phyloP scores from a whole-genome alignment of 2,329 filamentous ascomycete species.

The Sarocladium kiliense region DNA sequence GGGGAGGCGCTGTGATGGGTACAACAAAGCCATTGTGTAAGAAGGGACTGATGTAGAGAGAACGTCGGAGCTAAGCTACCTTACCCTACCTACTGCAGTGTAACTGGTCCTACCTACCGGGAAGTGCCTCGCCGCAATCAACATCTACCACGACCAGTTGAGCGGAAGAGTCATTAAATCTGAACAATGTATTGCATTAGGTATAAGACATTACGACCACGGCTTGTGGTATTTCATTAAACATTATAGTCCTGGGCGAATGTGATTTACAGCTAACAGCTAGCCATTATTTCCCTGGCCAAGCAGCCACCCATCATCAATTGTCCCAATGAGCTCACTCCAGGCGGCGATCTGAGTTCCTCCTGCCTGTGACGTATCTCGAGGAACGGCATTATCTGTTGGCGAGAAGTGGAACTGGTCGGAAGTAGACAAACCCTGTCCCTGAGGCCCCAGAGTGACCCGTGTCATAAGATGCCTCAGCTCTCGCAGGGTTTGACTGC shows the following conservation, averaged over 20 bases:
- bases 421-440: neutral
- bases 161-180: too few relatives aligned
- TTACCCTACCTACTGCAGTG: too few relatives aligned
- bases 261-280: too few relatives aligned
- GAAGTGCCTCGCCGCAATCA: too few relatives aligned
- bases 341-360: neutral
- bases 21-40: too few relatives aligned
- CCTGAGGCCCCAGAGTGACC: neutral
- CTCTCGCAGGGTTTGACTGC: neutral
- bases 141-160: too few relatives aligned
- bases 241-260: slow-evolving; percentile 1
- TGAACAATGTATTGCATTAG: neutral
- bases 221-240: too few relatives aligned
- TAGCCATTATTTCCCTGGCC: neutral
- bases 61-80: too few relatives aligned
- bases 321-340: neutral
- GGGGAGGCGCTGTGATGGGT: too few relatives aligned
- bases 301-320: slow-evolving; percentile 3
- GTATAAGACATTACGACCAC: too few relatives aligned
- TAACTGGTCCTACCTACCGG: too few relatives aligned
- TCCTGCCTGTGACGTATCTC: neutral
- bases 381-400: neutral
- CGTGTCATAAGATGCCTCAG: neutral
- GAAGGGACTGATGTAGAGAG: too few relatives aligned
- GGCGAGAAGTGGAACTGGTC: neutral